Evolutionary conservation across 2,329 filamentous ascomycete genomes (phyloP), one percentile per base, ranked within the genome.

Genomic region (Pseudocercospora cruenta): DNA sequence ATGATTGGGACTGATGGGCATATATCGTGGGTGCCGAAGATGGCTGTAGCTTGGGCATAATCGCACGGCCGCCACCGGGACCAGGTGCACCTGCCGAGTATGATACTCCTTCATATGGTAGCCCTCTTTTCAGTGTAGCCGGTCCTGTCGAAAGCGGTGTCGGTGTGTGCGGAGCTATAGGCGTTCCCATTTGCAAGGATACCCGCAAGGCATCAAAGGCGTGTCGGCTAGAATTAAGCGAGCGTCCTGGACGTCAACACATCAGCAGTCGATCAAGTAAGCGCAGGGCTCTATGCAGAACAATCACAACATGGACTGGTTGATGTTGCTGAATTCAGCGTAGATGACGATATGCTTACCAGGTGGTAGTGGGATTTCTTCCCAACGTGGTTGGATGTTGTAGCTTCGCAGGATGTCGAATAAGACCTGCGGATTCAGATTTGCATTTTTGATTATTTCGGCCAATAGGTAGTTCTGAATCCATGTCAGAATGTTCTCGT

Each of bases 361-460:
- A 72, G 76, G 76, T 68, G 84, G 84, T 66, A 85, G 75, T 47
- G 82, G 77, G 69, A 82, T 82, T 62, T 85, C 79, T 61, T 79
- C 79, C 83, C 83, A 86, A 71, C 77, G 77, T 63, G 82, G 82
- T 70, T 79, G 77, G 67, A 82, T 76, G 68, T 79, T 78, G 65
- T 74, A 71, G 60, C 82, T 79, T 67, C 78, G 77, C 68, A 85
- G 78, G 69, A 82, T 75, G 63, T 79, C 75, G 68, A 82, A 78
- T 63, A 84, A 76, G 53, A 78, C 74, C 68, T 79, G 77, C 57
- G 81, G 79, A 49, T 80, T 77, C 63, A 84, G 77, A 51, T 78
- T 76, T 64, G 80, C 79, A 49, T 78, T 78, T 73, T 84, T 86
- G 70, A 86, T 78, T 68, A 84, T 81, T 73, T 86, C 84, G 71